These are phyloP conservation scores for Eutypa lata DNA, from an alignment of 2,329 filamentous ascomycete genomes.

Conservation along the genomic window DNA sequence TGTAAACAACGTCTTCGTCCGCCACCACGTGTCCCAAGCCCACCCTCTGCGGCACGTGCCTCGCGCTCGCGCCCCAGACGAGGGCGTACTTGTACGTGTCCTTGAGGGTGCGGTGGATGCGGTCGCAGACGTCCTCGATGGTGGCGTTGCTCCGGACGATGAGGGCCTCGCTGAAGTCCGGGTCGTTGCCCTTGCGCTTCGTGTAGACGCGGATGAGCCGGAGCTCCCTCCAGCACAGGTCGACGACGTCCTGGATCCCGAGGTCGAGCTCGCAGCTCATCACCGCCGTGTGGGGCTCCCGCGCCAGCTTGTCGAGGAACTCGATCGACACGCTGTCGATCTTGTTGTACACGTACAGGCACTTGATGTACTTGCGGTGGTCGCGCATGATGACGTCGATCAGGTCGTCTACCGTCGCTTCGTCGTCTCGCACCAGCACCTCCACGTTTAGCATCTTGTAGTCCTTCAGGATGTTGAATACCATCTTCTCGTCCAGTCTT, in stretches of 20 bases:
- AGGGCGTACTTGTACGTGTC: slow-evolving; percentile 98
- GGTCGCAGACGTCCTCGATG: slow-evolving; percentile 96
- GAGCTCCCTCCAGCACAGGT: slow-evolving; percentile 92
- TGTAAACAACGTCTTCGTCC: slow-evolving; percentile 67
- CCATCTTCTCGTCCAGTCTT: slow-evolving; percentile 92
- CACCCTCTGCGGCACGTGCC: slow-evolving; percentile 90
- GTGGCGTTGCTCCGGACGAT: slow-evolving; percentile 86
- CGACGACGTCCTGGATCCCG: slow-evolving; percentile 88
- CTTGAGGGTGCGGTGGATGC: slow-evolving; percentile 89
- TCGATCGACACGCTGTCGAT: slow-evolving; percentile 93
- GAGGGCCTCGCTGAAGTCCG: slow-evolving; percentile 84
- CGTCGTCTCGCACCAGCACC: slow-evolving; percentile 90
- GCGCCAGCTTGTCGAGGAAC: slow-evolving; percentile 86
- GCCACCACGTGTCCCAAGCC: slow-evolving; percentile 78
- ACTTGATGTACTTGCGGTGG: slow-evolving; percentile 93
- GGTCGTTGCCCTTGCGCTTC: slow-evolving; percentile 89
- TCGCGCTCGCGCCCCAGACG: slow-evolving; percentile 95
- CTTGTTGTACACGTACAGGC: slow-evolving; percentile 99
- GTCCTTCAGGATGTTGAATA: slow-evolving; percentile 94
- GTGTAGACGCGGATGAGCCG: slow-evolving; percentile 91
- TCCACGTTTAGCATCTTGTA: slow-evolving; percentile 99
- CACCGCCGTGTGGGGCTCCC: slow-evolving; percentile 90
- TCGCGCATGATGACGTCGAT: slow-evolving; percentile 99
- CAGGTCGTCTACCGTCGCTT: slow-evolving; percentile 94
- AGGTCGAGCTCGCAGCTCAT: slow-evolving; percentile 98